Base-by-base conservation (phyloP, 2,329 filamentous ascomycete genomes). In the Aspergillus sclerotialis region DNA sequence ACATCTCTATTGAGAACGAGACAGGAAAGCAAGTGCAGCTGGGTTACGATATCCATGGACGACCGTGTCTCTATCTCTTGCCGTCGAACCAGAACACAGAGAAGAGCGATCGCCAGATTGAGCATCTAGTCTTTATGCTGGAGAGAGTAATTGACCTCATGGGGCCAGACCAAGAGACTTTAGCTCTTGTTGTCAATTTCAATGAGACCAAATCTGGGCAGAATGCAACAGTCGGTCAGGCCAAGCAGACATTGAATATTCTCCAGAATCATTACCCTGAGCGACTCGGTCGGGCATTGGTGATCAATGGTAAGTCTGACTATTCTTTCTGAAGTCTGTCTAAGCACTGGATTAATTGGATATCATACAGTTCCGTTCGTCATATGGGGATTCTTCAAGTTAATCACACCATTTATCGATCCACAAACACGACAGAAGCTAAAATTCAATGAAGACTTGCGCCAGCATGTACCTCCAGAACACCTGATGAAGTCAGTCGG, bases 261-360 rank as follows among this genome's bases (percentile, higher is more conserved):
- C 71, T 98, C 41, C 92, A 98, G 66, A 89, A 83, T 46, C 89
- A 98, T 65, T 96, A 96, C 58, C 92, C 92, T 0, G 92, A 98
- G 68, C 72, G 92, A 35, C 69, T 98, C 19, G 92, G 92, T 30
- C 78, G 83, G 50, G 89, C 90, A 4, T 72, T 96, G 50, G 86
- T 96, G 42, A 84, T 89, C 46, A 93, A 96, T 48, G 76, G 85
- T 90, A 65, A 53, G 77, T n/a, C n/a, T n/a, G n/a, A n/a, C n/a
- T n/a, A n/a, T n/a, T n/a, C n/a, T n/a, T n/a, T n/a, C n/a, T 64
- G 13, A 30, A 28, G 10, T 28, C 11, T 23, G 17, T 21, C 12
- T 43, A 16, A 36, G 32, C 11, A 11, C 11, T n/a, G n/a, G n/a
- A n/a, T n/a, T n/a, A n/a, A 5, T 19, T 12, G 16, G 17, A 16